Base-by-base conservation (phyloP, 2,329 filamentous ascomycete genomes). In the Sphaerulina musiva region DNA sequence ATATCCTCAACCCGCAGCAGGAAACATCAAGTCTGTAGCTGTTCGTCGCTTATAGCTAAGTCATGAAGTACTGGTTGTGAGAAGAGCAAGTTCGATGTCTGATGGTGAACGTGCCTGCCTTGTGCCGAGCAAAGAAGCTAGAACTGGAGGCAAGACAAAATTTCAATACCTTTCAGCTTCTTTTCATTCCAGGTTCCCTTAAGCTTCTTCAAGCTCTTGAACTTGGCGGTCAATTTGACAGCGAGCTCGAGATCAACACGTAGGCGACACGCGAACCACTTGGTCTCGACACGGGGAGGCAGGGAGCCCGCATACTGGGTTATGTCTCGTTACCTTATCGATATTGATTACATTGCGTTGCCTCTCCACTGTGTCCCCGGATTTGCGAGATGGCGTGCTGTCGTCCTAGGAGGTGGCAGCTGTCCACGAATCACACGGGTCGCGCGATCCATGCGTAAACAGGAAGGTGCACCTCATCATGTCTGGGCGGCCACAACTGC, bases 101-200 rank as follows among this genome's bases (percentile, higher is more conserved):
- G 26, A 29, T 29, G 1, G 76, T 69, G 2, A 51, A 23, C 10
- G n/a, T 39, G 9, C 14, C 46, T 11, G 36, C 12, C 3, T 74
- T 72, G 8, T 72, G 70, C 0, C 69, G 60, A 29, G 26, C 1
- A 70, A 69, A 6, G 45, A 32, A 1, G 70, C 68, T 2, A 79
- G 83, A 1, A 77, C 26, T 29, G 26, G 26, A 6, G 26, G 26
- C 26, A 29, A 29, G 26, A 29, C 26, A 29, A 29, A 29, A 29
- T 29, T 17, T 17, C 26, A 29, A 29, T 29, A 29, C 26, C 20
- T 20, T 20, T 4, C 20, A 20, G 20, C 2, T 20, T 20, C 20
- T 20, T 20, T 20, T 20, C 20, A 20, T 20, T 20, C n/a, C n/a
- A n/a, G n/a, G n/a, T n/a, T n/a, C 14, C 14, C 14, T 17, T 17